Base-by-base conservation (phyloP, 192 early-diverging fungal genomes). In the Backusella tarrabulga region DNA sequence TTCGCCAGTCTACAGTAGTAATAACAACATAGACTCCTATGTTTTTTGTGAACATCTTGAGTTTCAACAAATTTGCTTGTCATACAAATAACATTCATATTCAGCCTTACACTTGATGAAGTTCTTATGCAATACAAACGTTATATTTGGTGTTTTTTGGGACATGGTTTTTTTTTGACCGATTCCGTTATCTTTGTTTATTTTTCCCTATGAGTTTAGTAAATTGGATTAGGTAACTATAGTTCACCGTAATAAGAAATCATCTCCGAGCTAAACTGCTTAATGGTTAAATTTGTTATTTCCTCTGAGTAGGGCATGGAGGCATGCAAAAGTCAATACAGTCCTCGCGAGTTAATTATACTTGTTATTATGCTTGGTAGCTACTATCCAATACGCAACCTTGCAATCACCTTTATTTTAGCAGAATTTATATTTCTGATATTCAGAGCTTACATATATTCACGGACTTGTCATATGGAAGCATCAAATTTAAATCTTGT, bases 201-300 rank as follows among this genome's bases (percentile, higher is more conserved):
- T 56, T 56, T 56, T 21, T 26, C 42, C 21, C 21, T 56, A n/a
- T 11, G 23, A 1, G 8, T 26, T 8, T 23, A 2, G 21, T 21
- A 1, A 26, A 56, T 21, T 56, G 54, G 54, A 56, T 56, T 56
- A 23, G 54, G 54, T 56, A 56, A 56, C n/a, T 56, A 23, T 23
- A 56, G 7, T 56, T 56, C 54, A 56, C 54, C 54, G 54, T 56
- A 56, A 56, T 56, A 56, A 56, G 54, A 56, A 56, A n/a, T 56
- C 54, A 56, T 56, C 54, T 56, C 54, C 54, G 54, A 56, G 54
- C 15, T 56, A 23, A 56, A 56, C 8, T n/a, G 54, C 19, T 56
- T 56, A 26, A 9, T 56, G 17, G 54, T 21, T 52, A 19, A 6
- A 19, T 17, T 52, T 56, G 7, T 9, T 6, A 56, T 6, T 56